phyloP scores from a whole-genome alignment of 768 basidiomycete genomes.

The Rossbeevera mucosa region DNA sequence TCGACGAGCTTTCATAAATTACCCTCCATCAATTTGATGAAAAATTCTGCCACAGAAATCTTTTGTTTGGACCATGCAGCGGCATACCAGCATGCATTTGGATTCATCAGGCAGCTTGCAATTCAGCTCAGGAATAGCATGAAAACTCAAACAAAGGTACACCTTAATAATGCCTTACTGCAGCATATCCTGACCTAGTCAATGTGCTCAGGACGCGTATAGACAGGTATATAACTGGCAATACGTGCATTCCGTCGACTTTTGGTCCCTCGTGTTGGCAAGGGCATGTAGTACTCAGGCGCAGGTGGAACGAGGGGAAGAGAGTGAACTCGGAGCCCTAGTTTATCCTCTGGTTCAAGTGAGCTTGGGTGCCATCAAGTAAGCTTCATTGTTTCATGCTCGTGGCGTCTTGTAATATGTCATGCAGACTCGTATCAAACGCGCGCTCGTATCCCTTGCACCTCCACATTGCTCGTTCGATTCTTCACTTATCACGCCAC shows the following conservation, averaged over 20 bases:
- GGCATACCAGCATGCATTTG: constrained; percentile 92
- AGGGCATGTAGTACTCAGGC: constrained; percentile 67
- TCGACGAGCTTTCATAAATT: constrained; percentile 83
- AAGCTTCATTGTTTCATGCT: constrained; percentile 22
- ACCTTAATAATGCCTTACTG: constrained; percentile 10
- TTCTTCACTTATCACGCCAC: constrained; percentile 79
- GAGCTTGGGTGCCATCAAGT: constrained; percentile 90
- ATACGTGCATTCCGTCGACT: constrained; percentile 92
- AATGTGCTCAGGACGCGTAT: constrained; percentile 66
- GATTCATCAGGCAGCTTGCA: constrained; percentile 91
- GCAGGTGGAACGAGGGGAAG: constrained; percentile 47
- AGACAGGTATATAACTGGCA: constrained; percentile 99
- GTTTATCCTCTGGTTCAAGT: constrained; percentile 97
- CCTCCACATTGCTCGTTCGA: constrained; percentile 84
- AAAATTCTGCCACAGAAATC: constrained; percentile 92
- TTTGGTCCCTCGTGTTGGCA: constrained; percentile 88
- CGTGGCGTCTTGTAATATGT: neutral
- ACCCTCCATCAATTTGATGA: constrained; percentile 93
- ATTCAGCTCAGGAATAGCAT: constrained; percentile 89
- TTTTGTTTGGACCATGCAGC: constrained; percentile 71
- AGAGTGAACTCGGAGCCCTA: constrained; percentile 79
- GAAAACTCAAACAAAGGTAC: constrained; percentile 80
- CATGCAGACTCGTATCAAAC: constrained; percentile 76
- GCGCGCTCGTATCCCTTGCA: constrained; percentile 93
- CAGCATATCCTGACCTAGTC: constrained; percentile 7